Base-by-base conservation (phyloP, 208 protist species). In the Leishmania arabica region DNA sequence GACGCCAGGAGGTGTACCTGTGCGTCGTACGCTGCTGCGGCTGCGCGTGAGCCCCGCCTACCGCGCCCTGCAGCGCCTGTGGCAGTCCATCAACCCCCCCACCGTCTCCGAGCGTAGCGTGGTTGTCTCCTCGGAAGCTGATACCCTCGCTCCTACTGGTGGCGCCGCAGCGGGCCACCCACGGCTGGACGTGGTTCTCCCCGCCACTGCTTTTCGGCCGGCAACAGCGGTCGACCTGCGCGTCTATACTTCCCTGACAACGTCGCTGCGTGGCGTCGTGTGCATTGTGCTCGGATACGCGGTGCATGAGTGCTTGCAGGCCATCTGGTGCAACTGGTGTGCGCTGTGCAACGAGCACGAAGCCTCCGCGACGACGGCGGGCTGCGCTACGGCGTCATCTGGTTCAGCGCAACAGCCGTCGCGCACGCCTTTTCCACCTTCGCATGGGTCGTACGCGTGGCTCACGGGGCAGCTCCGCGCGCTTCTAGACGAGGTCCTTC, bases 61-160 rank as follows among this genome's bases (percentile, higher is more conserved):
- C 21, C 66, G 56, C n/a, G 58, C 42, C 47, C 73, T 85, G 62
- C 82, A 85, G 54, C 82, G 62, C 24, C 64, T 85, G 13, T 85
- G 82, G 82, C 77, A 78, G 19, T 71, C 72, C 24, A 51, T 73
- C 45, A 51, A 19, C 45, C 11, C 8, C 45, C 45, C 69, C 37
- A n/a, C 69, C 45, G 27, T 73, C 45, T 53, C 69, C 9, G 45
- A 73, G 69, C 45, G 69, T 73, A 40, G 45, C 69, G 27, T 51
- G 69, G 19, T 27, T 60, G 51, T 45, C 47, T n/a, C 81, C 70
- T 31, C 42, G 8, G 24, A 21, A 31, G 37, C 17, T n/a, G 51
- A 1, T 1, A 24, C 24, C 58, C 27, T 49, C 34, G 1, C 54
- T 34, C 17, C 6, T 45, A 45, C 34, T 47, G 54, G 34, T 58